Base-by-base conservation (phyloP, 2,329 filamentous ascomycete species). In the Colletotrichum aenigma region DNA sequence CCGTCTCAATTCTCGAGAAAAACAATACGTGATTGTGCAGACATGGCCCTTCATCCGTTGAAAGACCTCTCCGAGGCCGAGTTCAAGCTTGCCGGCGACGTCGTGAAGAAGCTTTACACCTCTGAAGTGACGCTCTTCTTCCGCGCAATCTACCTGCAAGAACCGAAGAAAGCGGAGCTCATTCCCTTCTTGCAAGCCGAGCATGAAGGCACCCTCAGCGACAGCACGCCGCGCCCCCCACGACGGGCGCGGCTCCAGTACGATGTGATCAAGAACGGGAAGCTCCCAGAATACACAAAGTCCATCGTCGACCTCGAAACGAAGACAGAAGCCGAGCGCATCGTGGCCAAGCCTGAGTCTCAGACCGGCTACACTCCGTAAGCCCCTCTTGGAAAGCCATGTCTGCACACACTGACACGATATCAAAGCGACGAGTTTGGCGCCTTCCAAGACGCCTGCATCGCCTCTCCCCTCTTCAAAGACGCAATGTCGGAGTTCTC, bases 131-230 rank as follows among this genome's bases (percentile, higher is more conserved):
- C 79, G 15, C 76, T 86, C 28, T 84, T 81, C 76, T 87, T 86
- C 86, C 93, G 94, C 80, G 87, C 89, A 66, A 90, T 95, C 48
- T 93, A 89, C 64, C 85, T 93, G 8, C 86, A 92, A 56, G 92
- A 94, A 78, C 92, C 92, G 2, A 85, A 87, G 32, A 94, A 93
- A 83, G 85, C 85, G 48, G 87, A 91, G 48, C 86, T 93, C 9
- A 81, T 92, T 8, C 87, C 87, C 2, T 94, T 92, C 79, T 85
- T 94, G 26, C 89, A 92, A 65, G 91, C 90, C 5, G 92, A 94
- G 80, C 89, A 93, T 77, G 85, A 84, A n/a, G 88, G 89, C 5
- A 81, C 83, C 24, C 81, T 88, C 13, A 83, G 88, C 0, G 85
- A 86, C 2, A 79, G 80, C 12, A 85, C 84, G 4, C 84, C 84